Conservation (phyloP, 2,329 filamentous ascomycete genomes). For the Knufia fluminis region DNA sequence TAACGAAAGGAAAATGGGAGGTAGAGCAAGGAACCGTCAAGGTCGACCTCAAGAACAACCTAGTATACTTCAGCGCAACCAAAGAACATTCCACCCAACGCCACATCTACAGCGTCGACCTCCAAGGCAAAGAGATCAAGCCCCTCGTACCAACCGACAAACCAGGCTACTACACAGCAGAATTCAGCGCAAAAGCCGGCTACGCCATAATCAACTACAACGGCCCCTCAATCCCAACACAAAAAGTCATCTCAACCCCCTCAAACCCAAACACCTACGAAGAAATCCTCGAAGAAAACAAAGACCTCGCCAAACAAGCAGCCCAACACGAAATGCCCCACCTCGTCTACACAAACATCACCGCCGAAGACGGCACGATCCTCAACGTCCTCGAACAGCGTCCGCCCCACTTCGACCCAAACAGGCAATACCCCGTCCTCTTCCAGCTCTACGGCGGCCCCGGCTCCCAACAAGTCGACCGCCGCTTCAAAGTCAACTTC, state of each 20-base stretch:
- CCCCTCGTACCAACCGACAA: slow-evolving; percentile 63
- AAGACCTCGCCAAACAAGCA: slow-evolving; percentile 57
- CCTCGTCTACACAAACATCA: slow-evolving; percentile 71
- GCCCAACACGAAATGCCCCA: slow-evolving; percentile 72
- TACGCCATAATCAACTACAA: slow-evolving; percentile 78
- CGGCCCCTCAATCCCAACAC: slow-evolving; percentile 80
- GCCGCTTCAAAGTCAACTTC: slow-evolving; percentile 76
- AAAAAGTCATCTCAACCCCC: slow-evolving; percentile 79
- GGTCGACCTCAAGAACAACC: slow-evolving; percentile 71
- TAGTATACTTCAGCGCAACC: slow-evolving; percentile 85
- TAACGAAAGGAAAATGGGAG: slow-evolving; percentile 88
- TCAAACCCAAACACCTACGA: slow-evolving; percentile 56
- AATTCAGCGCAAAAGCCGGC: slow-evolving; percentile 73
- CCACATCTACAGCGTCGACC: slow-evolving; percentile 80
- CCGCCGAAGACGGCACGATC: slow-evolving; percentile 63
- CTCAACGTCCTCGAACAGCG: slow-evolving; percentile 72
- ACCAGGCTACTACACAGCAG: slow-evolving; percentile 70
- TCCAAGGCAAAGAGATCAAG: slow-evolving; percentile 66
- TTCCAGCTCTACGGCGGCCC: slow-evolving; percentile 94
- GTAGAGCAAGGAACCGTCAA: slow-evolving; percentile 77
- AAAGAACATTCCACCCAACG: slow-evolving; percentile 82
- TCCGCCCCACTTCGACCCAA: slow-evolving; percentile 75
- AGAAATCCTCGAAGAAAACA: slow-evolving; percentile 69
- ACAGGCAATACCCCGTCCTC: slow-evolving; percentile 73
- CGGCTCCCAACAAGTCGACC: slow-evolving; percentile 78